Percentiles rank a stretch among this genome's conserved stretches.
phyloP scores from a whole-genome alignment of 345 rosid genomes.

The Populus davidiana region DNA sequence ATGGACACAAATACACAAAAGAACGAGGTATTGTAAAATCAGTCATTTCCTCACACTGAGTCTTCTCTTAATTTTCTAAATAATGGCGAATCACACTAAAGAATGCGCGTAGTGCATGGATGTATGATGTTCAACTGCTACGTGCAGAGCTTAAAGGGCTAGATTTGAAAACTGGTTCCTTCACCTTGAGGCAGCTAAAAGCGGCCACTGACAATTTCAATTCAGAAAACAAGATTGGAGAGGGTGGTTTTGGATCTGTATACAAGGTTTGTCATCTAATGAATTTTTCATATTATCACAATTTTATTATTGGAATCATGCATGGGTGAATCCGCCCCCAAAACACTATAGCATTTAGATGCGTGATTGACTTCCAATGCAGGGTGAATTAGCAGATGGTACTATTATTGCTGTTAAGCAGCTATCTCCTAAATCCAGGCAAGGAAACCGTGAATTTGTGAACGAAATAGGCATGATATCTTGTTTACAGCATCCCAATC shows the following conservation, averaged over 20 bases:
- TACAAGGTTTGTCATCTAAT: slow-evolving; percentile 1
- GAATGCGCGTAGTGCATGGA: background rate
- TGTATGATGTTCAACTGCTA: background rate
- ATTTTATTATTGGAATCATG: too few relatives aligned
- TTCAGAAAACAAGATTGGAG: slow-evolving; percentile 8
- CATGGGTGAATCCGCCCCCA: background rate
- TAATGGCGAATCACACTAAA: background rate
- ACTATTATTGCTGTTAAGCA: background rate
- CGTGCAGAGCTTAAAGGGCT: slow-evolving; percentile 10
- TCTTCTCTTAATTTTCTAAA: too few relatives aligned
- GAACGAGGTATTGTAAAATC: slow-evolving; percentile 10
- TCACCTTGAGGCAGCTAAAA: slow-evolving; percentile 9
- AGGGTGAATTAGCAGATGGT: background rate
- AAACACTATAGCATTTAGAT: too few relatives aligned
- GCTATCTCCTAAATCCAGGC: background rate
- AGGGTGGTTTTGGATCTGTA: slow-evolving; percentile 8
- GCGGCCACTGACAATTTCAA: background rate
- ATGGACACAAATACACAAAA: background rate
- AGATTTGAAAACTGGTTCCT: slow-evolving; percentile 10
- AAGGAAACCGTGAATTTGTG: slow-evolving; percentile 1
- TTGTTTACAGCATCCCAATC: slow-evolving; percentile 9
- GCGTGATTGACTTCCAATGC: background rate
- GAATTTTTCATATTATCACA: too few relatives aligned
- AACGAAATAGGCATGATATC: slow-evolving; percentile 1
- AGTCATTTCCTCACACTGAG: background rate